Conservation (phyloP, 2,329 filamentous ascomycete genomes). For the Talaromyces sp. region DNA sequence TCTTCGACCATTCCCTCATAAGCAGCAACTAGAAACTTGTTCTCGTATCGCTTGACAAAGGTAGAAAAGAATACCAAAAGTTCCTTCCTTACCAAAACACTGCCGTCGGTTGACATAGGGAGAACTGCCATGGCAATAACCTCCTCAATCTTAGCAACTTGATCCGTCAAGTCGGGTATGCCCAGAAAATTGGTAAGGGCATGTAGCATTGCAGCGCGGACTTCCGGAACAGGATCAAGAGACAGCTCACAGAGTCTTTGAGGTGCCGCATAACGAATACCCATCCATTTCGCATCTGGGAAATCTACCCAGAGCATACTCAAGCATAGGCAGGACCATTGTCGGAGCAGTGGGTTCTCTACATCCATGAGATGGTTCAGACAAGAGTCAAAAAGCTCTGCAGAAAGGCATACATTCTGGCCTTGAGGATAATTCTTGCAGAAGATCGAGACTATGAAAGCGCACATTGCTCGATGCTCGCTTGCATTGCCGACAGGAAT, state of each 20-base stretch:
- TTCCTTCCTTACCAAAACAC: slow-evolving; percentile 89
- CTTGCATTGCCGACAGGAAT: slow-evolving; percentile 84
- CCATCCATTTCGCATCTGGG: slow-evolving; percentile 90
- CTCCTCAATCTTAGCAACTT: slow-evolving; percentile 87
- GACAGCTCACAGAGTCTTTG: slow-evolving; percentile 74
- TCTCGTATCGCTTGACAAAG: slow-evolving; percentile 85
- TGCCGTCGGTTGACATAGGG: slow-evolving; percentile 90
- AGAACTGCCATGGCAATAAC: slow-evolving; percentile 83
- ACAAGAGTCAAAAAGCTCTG: slow-evolving; percentile 86
- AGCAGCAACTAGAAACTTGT: slow-evolving; percentile 85
- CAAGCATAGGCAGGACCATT: slow-evolving; percentile 94
- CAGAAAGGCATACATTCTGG: slow-evolving; percentile 84
- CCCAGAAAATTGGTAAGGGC: slow-evolving; percentile 92
- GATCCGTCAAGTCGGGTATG: slow-evolving; percentile 86
- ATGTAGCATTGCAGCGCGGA: slow-evolving; percentile 87
- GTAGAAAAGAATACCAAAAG: slow-evolving; percentile 89
- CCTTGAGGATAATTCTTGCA: slow-evolving; percentile 93
- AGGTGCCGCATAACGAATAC: slow-evolving; percentile 84
- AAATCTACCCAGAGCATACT: slow-evolving; percentile 92
- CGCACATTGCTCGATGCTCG: slow-evolving; percentile 98
- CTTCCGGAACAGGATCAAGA: slow-evolving; percentile 84
- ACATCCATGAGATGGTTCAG: slow-evolving; percentile 77
- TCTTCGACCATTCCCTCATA: slow-evolving; percentile 89
- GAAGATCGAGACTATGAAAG: slow-evolving; percentile 94
- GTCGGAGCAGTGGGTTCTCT: slow-evolving; percentile 81